A percentile compares a stretch with the other conserved stretches of the same genome.
Evolutionary conservation across 768 basidiomycete genomes (phyloP).

Genomic region (Coprinellus micaceus): DNA sequence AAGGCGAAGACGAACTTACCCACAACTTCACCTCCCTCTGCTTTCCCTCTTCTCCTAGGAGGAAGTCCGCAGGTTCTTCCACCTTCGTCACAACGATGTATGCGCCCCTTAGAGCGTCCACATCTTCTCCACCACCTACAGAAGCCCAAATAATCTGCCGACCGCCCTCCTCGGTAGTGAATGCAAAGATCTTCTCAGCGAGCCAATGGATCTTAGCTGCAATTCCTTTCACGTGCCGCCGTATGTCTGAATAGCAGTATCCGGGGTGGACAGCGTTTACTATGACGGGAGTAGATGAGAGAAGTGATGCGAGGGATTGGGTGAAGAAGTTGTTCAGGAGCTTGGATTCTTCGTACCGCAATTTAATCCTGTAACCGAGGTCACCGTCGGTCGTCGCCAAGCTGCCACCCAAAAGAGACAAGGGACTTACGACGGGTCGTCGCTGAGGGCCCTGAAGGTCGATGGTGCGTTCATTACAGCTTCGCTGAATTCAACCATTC

Average conservation of each 20-base stretch:
- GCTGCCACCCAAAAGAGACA: too few relatives aligned
- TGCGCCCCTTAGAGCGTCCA: conserved; percentile 24
- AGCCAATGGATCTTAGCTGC: conserved; percentile 16
- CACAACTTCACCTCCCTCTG: conserved; percentile 25
- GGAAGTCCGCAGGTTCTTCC: conserved; percentile 26
- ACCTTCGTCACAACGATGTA: conserved; percentile 23
- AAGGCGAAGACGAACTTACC: conserved; percentile 17
- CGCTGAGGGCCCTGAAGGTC: conserved; percentile 26
- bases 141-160: conserved; percentile 31
- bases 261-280: conserved; percentile 41
- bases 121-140: conserved; percentile 17
- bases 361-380: too few relatives aligned
- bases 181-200: conserved; percentile 32
- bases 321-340: conserved; percentile 39
- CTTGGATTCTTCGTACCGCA: conserved; percentile 4
- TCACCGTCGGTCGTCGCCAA: too few relatives aligned
- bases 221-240: conserved; percentile 18
- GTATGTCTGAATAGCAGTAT: conserved; percentile 37
- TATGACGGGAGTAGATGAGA: conserved; percentile 27
- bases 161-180: conserved; percentile 36
- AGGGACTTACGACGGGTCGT: background rate
- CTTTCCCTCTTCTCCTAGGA: conserved; percentile 23
- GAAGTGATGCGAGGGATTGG: conserved; percentile 32
- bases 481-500: conserved; percentile 20
- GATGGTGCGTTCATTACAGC: conserved; percentile 18